Evolutionary conservation across 2,329 filamentous ascomycete genomes (phyloP).

Genomic region (Parastagonospora nodorum): DNA sequence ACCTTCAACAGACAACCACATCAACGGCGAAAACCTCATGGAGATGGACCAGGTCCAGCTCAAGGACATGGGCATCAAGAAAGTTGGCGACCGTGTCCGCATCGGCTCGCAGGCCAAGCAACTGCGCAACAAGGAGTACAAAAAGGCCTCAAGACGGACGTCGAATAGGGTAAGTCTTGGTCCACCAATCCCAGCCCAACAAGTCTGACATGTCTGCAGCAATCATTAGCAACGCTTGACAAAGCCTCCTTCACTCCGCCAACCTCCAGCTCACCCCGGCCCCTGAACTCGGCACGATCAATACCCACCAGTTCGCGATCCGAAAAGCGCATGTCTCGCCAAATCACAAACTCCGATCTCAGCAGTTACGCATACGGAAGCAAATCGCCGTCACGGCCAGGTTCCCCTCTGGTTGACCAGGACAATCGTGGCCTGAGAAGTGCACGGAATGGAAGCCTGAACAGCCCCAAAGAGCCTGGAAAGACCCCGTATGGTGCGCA

Average conservation of each 20-base stretch:
- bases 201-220: conserved; percentile 55
- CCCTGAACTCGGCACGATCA: conserved; percentile 59
- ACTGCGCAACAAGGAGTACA: conserved; percentile 56
- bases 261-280: conserved; percentile 68
- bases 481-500: conserved; percentile 61
- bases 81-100: conserved; percentile 93
- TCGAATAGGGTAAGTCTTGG: conserved; percentile 69
- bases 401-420: conserved; percentile 70
- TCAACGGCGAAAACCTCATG: conserved; percentile 94
- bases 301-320: conserved; percentile 51
- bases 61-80: conserved; percentile 98
- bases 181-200: background rate
- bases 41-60: conserved; percentile 97
- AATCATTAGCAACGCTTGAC: conserved; percentile 83
- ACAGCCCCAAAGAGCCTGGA: conserved; percentile 58
- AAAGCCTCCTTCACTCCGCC: conserved; percentile 64
- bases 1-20: conserved; percentile 72
- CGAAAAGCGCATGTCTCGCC: conserved; percentile 56
- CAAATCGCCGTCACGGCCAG: conserved; percentile 69
- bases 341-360: conserved; percentile 50
- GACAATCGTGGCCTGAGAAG: conserved; percentile 56
- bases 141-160: conserved; percentile 66
- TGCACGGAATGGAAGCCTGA: conserved; percentile 64
- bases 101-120: conserved; percentile 62
- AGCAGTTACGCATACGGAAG: conserved; percentile 51